Evolutionary conservation across 371 early-diverging fungal genomes (phyloP), one percentile per base, ranked within the genome.

Genomic region (Saksenaea vasiformis): DNA sequence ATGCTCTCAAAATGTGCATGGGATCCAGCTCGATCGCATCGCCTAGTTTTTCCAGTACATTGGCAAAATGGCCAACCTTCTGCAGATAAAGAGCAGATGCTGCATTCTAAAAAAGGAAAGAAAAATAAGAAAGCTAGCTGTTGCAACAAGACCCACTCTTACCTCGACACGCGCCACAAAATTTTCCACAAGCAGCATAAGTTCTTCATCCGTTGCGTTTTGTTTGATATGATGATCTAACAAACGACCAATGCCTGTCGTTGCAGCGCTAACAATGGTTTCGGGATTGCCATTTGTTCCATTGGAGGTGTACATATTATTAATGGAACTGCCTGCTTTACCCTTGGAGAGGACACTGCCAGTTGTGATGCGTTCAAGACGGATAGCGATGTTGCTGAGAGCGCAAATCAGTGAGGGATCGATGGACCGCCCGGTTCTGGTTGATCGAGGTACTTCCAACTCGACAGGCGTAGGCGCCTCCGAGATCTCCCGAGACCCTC

Each of bases 51-150:
- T 87, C 86, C 27, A 87, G 73, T 10, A 84, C 85, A 31, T 72
- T 64, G 17, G 86, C 79, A 72, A 81, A 87, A 34, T 74, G 74
- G 8, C 85, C 85, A 31, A 85, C 70, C 59, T 87, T 83, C 43
- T 81, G 76, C 47, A 89, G 78, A 61, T 84, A 85, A 44, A 89
- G 69, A 13, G 84, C 72, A 24, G 87, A 85, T 41, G 77, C 81
- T 37, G 83, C 83, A 61, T 87, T 89, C 84, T 85, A 71, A 19
- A 61, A 22, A n/a, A n/a, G n/a, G 28, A 26, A 7, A 17, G 58
- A 37, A 17, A 36, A 19, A 14, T 24, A 53, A 58, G 26, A 28
- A 54, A 38, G n/a, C 39, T 11, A 37, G 38, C 58, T 54, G 26
- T 37, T 8, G 41, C n/a, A 13, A 14, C 17, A 54, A 13, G 11